Base-by-base conservation (phyloP, 2,329 filamentous ascomycete genomes). In the Sporothrix globosa region DNA sequence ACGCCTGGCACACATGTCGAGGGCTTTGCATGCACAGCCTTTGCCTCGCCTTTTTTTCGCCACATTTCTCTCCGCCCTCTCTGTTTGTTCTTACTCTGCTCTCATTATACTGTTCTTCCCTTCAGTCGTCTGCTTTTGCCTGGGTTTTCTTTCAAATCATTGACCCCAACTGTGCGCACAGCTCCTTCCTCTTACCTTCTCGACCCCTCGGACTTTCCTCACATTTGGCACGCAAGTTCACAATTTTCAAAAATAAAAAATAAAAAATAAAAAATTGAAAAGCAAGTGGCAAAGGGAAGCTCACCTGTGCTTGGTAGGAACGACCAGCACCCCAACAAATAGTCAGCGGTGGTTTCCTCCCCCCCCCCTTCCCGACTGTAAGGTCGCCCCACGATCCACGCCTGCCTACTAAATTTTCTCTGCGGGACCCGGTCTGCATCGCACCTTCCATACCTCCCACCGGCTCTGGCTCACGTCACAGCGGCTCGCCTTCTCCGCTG, bases 391-490 rank as follows among this genome's bases (percentile, higher is more conserved):
- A 67, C 63, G 69, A 67, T 61, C 63, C 69, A 67, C 69, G 63
- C 24, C 69, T 61, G 63, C 69, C 69, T 67, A 60, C 54, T 34
- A 68, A 46, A 54, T 70, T 70, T 65, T 68, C 58, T 46, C 54
- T 39, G 52, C 52, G 50, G 30, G 54, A 67, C 52, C 65, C 56
- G 17, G 52, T 56, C 69, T 61, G 30, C 69, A 67, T 70, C 69
- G 69, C 56, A 53, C 69, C 61, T 70, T 67, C 63, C 60, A 60
- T 34, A 41, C 48, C 48, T 65, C 60, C 48, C 58, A 21, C 24
- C 30, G 54, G 6, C 39, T 60, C 39, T 53, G 34, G 39, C 63
- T 68, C 54, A 61, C 61, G 60, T 61, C 69, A 56, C 69, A 44
- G 63, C 53, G 21, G 39, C 69, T 39, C 46, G 56, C 41, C 46